Conservation (phyloP, 768 basidiomycete species). For the Mycena galopus region DNA sequence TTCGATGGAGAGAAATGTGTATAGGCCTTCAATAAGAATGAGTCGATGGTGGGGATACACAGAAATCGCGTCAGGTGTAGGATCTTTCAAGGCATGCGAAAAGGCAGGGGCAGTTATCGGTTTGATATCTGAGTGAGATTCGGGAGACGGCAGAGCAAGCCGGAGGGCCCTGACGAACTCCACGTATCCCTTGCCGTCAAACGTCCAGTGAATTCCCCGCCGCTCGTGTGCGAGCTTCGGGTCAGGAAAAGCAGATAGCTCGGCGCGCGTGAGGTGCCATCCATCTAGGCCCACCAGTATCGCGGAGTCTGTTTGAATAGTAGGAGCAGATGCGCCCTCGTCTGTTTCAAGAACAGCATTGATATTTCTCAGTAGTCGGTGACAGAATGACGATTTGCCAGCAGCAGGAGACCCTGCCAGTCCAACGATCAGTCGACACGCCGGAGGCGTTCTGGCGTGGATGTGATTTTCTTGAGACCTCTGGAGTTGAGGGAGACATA, state of each 20-base stretch:
- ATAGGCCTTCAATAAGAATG: conserved; percentile 92
- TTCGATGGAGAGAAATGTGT: conserved; percentile 78
- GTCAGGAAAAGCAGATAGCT: conserved; percentile 83
- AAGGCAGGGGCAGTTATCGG: conserved; percentile 84
- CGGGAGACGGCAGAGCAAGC: conserved; percentile 42
- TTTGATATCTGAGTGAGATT: conserved; percentile 16
- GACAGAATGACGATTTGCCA: conserved; percentile 86
- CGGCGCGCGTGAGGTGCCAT: conserved; percentile 88
- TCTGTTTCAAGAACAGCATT: conserved; percentile 50
- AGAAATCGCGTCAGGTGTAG: conserved; percentile 67
- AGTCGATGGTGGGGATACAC: conserved; percentile 79
- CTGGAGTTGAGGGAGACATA: not conserved
- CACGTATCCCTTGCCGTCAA: conserved; percentile 81
- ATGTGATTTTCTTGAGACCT: not conserved
- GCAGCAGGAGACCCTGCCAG: conserved; percentile 87
- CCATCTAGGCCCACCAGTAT: conserved; percentile 89
- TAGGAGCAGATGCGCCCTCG: not conserved
- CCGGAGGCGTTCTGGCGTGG: conserved; percentile 48
- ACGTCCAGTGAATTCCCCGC: conserved; percentile 93
- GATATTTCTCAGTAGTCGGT: conserved; percentile 63
- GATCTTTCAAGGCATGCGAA: conserved; percentile 91
- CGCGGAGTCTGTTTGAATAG: conserved; percentile 49
- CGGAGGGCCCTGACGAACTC: conserved; percentile 74
- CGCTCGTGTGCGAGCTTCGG: conserved; percentile 74
- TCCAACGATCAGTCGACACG: conserved; percentile 74